A percentile compares a stretch with the other conserved stretches of the same genome.
phyloP scores from a whole-genome alignment of 2,329 filamentous ascomycete genomes.

The Penicillium sp. region DNA sequence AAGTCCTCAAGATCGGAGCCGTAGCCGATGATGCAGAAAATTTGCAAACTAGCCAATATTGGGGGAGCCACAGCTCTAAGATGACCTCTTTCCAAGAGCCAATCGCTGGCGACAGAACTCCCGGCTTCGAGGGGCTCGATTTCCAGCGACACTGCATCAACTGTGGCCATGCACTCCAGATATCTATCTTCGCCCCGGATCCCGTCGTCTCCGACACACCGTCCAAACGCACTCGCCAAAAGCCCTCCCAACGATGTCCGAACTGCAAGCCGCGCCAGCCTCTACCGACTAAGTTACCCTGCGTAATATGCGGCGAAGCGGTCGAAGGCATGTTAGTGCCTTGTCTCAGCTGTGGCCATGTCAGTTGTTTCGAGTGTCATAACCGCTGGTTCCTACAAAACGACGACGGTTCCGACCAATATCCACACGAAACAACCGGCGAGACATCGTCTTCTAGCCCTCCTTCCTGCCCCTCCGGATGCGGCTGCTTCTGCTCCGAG shows the following conservation, averaged over 20 bases:
- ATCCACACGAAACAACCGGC: slow-evolving; percentile 8
- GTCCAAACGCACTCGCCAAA: slow-evolving; percentile 25
- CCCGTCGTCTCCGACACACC: slow-evolving; percentile 20
- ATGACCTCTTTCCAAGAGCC: slow-evolving; percentile 29
- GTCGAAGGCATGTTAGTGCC: slow-evolving; percentile 51
- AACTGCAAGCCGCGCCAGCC: slow-evolving; percentile 41
- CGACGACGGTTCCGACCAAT: slow-evolving; percentile 15
- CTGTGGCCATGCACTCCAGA: slow-evolving; percentile 43
- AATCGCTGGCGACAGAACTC: slow-evolving; percentile 9
- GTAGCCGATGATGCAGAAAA: slow-evolving; percentile 42
- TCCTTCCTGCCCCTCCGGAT: slow-evolving; percentile 50
- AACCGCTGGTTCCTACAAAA: slow-evolving; percentile 43
- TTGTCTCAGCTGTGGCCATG: slow-evolving; percentile 53
- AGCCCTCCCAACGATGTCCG: slow-evolving; percentile 34
- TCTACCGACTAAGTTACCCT: slow-evolving; percentile 42
- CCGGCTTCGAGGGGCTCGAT: slow-evolving; percentile 37
- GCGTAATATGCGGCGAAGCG: slow-evolving; percentile 49
- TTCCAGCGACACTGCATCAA: slow-evolving; percentile 48
- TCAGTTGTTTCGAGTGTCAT: slow-evolving; percentile 52
- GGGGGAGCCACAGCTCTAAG: slow-evolving; percentile 32
- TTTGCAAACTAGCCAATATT: slow-evolving; percentile 22
- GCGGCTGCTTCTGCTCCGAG: slow-evolving; percentile 52
- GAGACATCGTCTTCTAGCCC: slow-evolving; percentile 12
- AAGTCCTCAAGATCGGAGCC: slow-evolving; percentile 62
- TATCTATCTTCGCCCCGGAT: slow-evolving; percentile 40